phyloP scores from a whole-genome alignment of 2,329 filamentous ascomycete species.

The Lachnellula hyalina region DNA sequence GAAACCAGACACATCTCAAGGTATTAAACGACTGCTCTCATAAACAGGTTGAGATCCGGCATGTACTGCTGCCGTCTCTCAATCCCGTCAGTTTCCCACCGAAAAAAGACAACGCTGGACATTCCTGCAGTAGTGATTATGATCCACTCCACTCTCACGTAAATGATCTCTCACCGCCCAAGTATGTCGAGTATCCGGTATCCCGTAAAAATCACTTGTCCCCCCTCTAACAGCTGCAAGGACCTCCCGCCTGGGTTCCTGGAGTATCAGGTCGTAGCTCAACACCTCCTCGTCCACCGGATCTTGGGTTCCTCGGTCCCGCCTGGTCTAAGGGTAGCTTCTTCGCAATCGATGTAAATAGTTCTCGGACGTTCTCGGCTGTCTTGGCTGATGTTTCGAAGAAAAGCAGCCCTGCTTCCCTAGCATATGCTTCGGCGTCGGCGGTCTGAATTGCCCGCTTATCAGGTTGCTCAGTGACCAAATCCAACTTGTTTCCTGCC shows the following conservation, averaged over 20 bases:
- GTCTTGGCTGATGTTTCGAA: slow-evolving; percentile 99
- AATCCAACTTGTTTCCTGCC: slow-evolving; percentile 94
- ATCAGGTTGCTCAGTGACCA: slow-evolving; percentile 89
- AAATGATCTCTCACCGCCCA: slow-evolving; percentile 13
- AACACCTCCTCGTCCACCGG: slow-evolving; percentile 53
- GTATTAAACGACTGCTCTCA: slow-evolving; percentile 30
- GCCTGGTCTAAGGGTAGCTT: slow-evolving; percentile 95
- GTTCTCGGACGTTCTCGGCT: slow-evolving; percentile 87
- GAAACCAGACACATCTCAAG: slow-evolving; percentile 28
- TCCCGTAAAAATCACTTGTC: slow-evolving; percentile 12
- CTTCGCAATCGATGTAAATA: slow-evolving; percentile 97
- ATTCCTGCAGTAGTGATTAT: slow-evolving; percentile 5
- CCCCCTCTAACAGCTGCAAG: slow-evolving; percentile 56
- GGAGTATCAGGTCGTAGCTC: slow-evolving; percentile 54
- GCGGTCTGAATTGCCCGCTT: slow-evolving; percentile 86
- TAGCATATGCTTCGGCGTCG: slow-evolving; percentile 92
- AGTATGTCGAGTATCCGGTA: slow-evolving; percentile 13
- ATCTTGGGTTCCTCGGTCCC: slow-evolving; percentile 79
- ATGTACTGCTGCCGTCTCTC: slow-evolving; percentile 15
- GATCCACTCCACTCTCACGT: not conserved
- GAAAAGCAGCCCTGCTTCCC: slow-evolving; percentile 89
- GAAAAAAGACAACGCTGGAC: slow-evolving; percentile 18
- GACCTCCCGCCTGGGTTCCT: slow-evolving; percentile 51
- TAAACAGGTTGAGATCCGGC: slow-evolving; percentile 19
- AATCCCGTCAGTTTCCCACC: slow-evolving; percentile 16